Evolutionary conservation across 2,329 filamentous ascomycete species (phyloP).

Genomic region (Phyllosticta paracitricarpa): DNA sequence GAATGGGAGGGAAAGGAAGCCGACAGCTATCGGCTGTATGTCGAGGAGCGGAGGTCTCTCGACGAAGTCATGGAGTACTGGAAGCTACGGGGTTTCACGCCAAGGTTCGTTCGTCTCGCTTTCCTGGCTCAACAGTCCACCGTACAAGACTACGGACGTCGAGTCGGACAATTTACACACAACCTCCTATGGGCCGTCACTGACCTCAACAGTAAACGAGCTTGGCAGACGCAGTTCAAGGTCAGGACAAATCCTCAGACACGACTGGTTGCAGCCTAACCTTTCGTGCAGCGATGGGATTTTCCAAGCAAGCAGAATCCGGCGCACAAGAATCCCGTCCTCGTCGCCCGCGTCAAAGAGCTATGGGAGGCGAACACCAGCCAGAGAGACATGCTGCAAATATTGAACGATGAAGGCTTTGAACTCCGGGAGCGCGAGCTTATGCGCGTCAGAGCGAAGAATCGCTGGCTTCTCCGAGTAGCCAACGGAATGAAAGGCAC

Average conservation of each 20-base stretch:
- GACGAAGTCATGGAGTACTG: slow-evolving; percentile 64
- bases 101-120: slow-evolving; percentile 43
- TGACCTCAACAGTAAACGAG: slow-evolving; percentile 52
- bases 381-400: slow-evolving; percentile 59
- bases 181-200: neutral
- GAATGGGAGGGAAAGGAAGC: slow-evolving; percentile 55
- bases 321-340: slow-evolving; percentile 56
- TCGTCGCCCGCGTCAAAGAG: slow-evolving; percentile 61
- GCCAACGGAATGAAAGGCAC: slow-evolving; percentile 46
- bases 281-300: slow-evolving; percentile 48
- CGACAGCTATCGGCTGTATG: slow-evolving; percentile 62
- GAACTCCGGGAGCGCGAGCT: slow-evolving; percentile 62
- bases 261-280: neutral
- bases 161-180: neutral
- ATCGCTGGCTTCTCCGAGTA: slow-evolving; percentile 57
- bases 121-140: slow-evolving; percentile 1
- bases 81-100: slow-evolving; percentile 55
- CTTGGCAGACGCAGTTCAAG: slow-evolving; percentile 66
- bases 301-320: slow-evolving; percentile 68
- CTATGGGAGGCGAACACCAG: slow-evolving; percentile 67
- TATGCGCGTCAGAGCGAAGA: slow-evolving; percentile 57
- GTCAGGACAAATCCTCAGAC: slow-evolving; percentile 12
- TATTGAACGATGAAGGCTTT: slow-evolving; percentile 62
- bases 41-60: slow-evolving; percentile 62
- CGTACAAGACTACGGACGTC: slow-evolving; percentile 10